These are phyloP conservation scores for Epichloe aotearoae DNA, from an alignment of 2,329 filamentous ascomycete species.

Conservation along the genomic window DNA sequence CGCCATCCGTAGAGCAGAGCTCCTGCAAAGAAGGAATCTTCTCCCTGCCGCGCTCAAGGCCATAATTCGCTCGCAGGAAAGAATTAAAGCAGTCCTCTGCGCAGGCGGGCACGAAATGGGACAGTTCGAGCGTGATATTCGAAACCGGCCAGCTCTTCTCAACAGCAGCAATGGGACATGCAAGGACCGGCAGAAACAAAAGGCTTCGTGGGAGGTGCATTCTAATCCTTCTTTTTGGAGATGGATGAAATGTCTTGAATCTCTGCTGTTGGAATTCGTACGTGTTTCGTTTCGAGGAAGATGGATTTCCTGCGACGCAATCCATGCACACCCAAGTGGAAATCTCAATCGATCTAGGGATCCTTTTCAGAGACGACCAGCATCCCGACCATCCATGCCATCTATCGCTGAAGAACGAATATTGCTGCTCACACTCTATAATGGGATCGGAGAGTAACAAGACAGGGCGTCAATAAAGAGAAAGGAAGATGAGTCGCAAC, in stretches of 20 bases:
- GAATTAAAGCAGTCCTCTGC: slow-evolving; percentile 46
- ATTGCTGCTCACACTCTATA: neutral
- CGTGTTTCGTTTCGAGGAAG: neutral
- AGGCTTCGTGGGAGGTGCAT: slow-evolving; percentile 16
- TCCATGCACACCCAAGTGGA: slow-evolving; percentile 8
- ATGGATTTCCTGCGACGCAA: neutral
- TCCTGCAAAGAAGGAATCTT: slow-evolving; percentile 42
- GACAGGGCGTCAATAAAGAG: neutral
- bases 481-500: neutral
- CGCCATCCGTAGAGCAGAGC: slow-evolving; percentile 47
- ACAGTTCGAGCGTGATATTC: slow-evolving; percentile 23
- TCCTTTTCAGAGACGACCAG: slow-evolving; percentile 9
- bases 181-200: slow-evolving; percentile 18
- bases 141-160: slow-evolving; percentile 11
- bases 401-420: neutral
- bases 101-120: slow-evolving; percentile 40
- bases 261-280: too few species aligned
- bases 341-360: slow-evolving; percentile 3
- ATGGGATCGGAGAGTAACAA: neutral
- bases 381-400: neutral
- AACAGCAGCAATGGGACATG: slow-evolving; percentile 13
- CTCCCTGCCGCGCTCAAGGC: slow-evolving; percentile 31
- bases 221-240: slow-evolving; percentile 14
- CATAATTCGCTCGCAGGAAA: slow-evolving; percentile 50
- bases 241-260: neutral